Conservation (phyloP, 2,329 filamentous ascomycete genomes). For the Stemphylium beticola region DNA sequence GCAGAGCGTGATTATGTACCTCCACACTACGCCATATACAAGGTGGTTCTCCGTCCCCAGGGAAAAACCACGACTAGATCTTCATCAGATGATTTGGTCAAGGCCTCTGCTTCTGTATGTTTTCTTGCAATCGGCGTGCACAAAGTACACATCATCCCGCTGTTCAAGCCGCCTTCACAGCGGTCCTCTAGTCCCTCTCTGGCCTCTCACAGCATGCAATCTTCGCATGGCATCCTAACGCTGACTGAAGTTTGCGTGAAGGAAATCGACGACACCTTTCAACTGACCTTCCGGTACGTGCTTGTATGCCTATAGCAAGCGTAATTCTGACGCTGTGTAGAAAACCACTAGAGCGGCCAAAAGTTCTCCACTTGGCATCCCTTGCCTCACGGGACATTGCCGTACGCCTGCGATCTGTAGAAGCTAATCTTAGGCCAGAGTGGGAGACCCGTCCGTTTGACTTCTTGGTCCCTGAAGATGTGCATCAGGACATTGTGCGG, state of each 20-base stretch:
- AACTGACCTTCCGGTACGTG: conserved; percentile 65
- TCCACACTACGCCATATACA: conserved; percentile 70
- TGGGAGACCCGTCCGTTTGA: conserved; percentile 69
- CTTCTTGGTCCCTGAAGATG: conserved; percentile 63
- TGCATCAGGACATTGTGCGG: conserved; percentile 43
- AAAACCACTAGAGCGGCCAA: conserved; percentile 62
- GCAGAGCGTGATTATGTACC: conserved; percentile 72
- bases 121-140: conserved; percentile 73
- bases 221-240: conserved; percentile 68
- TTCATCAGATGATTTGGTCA: conserved; percentile 70
- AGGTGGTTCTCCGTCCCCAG: conserved; percentile 68
- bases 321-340: conserved; percentile 37
- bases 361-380: conserved; percentile 67
- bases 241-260: conserved; percentile 66
- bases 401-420: conserved; percentile 64
- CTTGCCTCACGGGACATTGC: conserved; percentile 69
- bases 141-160: conserved; percentile 71
- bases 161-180: conserved; percentile 63
- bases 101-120: conserved; percentile 68
- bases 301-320: background rate
- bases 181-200: conserved; percentile 63
- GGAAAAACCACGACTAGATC: conserved; percentile 62
- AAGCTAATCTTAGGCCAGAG: conserved; percentile 68
- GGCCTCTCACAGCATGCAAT: conserved; percentile 56
- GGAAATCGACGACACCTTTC: conserved; percentile 69